Conservation (phyloP, 768 basidiomycete genomes). For the Tulasnella calospora region DNA sequence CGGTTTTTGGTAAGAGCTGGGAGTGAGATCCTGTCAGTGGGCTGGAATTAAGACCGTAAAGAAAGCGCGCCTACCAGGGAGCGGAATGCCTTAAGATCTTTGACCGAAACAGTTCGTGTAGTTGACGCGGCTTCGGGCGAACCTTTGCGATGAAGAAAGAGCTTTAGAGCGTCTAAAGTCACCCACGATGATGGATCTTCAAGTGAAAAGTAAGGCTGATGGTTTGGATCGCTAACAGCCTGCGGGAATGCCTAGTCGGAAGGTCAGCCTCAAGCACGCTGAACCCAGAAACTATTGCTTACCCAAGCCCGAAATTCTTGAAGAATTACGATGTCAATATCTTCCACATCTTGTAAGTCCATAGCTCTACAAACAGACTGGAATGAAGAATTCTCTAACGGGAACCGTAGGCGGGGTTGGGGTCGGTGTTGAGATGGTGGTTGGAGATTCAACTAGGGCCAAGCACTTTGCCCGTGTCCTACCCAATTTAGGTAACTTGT, state of each 20-base stretch:
- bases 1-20: no score
- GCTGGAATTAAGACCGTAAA: no score
- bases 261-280: neutral
- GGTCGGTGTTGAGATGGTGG: neutral
- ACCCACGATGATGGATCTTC: neutral
- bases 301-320: neutral
- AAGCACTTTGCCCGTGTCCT: no score
- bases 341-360: neutral
- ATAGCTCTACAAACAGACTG: neutral
- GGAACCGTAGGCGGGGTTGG: neutral
- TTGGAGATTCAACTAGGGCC: no score
- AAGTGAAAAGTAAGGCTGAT: neutral
- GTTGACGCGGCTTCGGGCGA: neutral
- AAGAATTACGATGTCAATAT: neutral
- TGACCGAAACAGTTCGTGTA: neutral
- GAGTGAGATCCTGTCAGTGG: no score
- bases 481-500: neutral
- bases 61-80: neutral
- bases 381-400: neutral
- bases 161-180: neutral
- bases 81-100: neutral
- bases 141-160: neutral
- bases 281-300: neutral
- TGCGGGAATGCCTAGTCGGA: neutral
- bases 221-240: neutral